Evolutionary conservation across 805 yeast species (phyloP), one percentile per base, ranked within the genome.

Genomic region (Ogataea pilisensis): DNA sequence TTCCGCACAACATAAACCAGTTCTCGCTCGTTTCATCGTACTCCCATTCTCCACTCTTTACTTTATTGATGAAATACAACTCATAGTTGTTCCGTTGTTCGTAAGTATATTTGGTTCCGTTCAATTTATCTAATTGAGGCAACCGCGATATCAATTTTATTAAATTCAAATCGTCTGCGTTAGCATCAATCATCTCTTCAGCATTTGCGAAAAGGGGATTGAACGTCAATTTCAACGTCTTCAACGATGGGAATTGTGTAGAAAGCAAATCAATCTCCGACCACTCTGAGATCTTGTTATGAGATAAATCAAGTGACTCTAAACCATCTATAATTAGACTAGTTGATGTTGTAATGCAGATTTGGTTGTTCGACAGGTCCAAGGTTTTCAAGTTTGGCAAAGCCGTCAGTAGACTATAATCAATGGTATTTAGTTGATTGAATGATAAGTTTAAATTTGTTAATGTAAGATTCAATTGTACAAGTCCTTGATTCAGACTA

Each of bases 31-130:
- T 41, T 2, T 41, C 27, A 31, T 61, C 49, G 31, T 60, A 66
- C 1, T 31, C 31, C 37, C 65, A 49, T 5, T 60, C 55, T 6
- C 54, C 53, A 16, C 52, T 44, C n/a, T 51, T 54, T 0, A 84
- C 75, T 45, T 69, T 69, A 5, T 79, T 68, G 22, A 84, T 64
- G 44, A 84, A 79, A 54, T 74, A 86, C 4, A 85, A 55, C 56
- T 88, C 95, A 1, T 85, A 82, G 48, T 81, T 84, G 5, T 43
- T 48, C 14, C 88, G 66, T 36, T 80, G 84, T 2, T 61, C 68
- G 0, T 34, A 41, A 3, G 64, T 54, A 8, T 86, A 61, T 0
- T 28, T 37, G 0, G 79, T 69, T 1, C 95, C 95, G 53, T 89
- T 80, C 12, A 88, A 60, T 19, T 59, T 62, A 1, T 35, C 30